Percentiles rank a stretch among this genome's conserved stretches.
Conservation (phyloP, 441 rosid genomes). For the Bocquillonia castaneifolia region DNA sequence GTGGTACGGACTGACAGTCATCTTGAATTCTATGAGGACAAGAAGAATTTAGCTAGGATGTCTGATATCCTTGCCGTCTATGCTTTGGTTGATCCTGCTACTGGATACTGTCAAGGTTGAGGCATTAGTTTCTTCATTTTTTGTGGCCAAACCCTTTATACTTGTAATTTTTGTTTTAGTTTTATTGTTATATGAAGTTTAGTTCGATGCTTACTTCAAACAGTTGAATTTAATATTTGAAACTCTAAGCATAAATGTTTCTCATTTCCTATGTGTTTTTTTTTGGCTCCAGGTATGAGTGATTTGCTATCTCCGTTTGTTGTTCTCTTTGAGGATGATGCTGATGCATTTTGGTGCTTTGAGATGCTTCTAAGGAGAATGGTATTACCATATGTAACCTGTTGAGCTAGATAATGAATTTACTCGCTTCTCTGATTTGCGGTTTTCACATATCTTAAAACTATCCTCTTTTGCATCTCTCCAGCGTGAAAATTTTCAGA, state of each 20-base stretch:
- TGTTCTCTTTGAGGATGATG: constrained; percentile 86
- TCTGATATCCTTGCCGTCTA: constrained; percentile 96
- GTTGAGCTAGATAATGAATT: constrained; percentile 17
- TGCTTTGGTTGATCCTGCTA: constrained; percentile 96
- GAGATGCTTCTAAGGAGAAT: constrained; percentile 95
- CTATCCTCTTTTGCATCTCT: constrained; percentile 4
- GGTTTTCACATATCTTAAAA: constrained; percentile 2
- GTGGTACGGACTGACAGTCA: constrained; percentile 96
- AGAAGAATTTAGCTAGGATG: constrained; percentile 86
- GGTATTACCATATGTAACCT: constrained; percentile 39
- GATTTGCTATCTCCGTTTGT: constrained; percentile 92
- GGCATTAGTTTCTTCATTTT: constrained; percentile 12
- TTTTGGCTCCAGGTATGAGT: constrained; percentile 75
- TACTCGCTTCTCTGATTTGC: constrained; percentile 28
- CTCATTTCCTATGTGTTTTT: constrained; percentile 20
- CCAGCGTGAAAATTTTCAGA: constrained; percentile 83
- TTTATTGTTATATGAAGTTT: not conserved
- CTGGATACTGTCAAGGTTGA: constrained; percentile 98
- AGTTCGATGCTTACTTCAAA: not conserved
- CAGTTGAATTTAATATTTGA: constrained; percentile 3
- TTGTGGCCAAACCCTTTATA: not conserved
- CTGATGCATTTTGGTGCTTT: constrained; percentile 99
- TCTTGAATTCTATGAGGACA: constrained; percentile 86
- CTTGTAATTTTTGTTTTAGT: not conserved
- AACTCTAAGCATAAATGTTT: constrained; percentile 12